phyloP scores from a whole-genome alignment of 2,329 filamentous ascomycete species.

The Stachybotrys chartarum region DNA sequence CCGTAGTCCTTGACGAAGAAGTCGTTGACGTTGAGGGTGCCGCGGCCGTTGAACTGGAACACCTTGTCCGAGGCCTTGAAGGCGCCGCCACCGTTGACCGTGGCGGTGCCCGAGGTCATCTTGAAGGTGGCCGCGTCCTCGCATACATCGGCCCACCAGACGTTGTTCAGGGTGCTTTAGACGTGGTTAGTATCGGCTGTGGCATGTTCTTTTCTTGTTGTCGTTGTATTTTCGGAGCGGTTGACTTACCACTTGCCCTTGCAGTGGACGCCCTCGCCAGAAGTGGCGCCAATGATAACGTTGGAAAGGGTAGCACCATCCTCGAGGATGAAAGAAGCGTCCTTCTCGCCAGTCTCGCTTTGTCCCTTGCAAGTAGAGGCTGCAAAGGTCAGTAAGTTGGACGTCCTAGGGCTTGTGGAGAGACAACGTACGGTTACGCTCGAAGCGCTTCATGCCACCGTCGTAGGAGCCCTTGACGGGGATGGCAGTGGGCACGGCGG shows the following conservation, averaged over 20 bases:
- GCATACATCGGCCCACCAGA: slow-evolving; percentile 1
- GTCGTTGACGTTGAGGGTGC: slow-evolving; percentile 2
- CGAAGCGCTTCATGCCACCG: slow-evolving; percentile 1
- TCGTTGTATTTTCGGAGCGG: neutral
- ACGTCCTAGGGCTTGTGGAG: no score
- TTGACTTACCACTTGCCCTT: neutral
- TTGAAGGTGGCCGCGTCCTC: slow-evolving; percentile 2
- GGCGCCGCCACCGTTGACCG: slow-evolving; percentile 1
- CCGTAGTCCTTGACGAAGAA: slow-evolving; percentile 25
- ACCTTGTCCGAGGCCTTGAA: slow-evolving; percentile 2
- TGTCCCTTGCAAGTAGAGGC: slow-evolving; percentile 1
- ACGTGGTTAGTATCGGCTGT: neutral
- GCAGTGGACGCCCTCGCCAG: slow-evolving; percentile 1
- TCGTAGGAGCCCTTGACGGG: slow-evolving; percentile 2
- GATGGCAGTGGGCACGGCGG: neutral
- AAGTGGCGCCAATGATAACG: slow-evolving; percentile 1
- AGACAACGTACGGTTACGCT: neutral
- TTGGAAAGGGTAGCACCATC: slow-evolving; percentile 1
- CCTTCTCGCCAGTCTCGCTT: slow-evolving; percentile 1
- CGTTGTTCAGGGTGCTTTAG: slow-evolving; percentile 1
- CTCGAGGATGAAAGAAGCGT: slow-evolving; percentile 1
- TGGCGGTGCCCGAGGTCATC: neutral
- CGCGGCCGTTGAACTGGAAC: slow-evolving; percentile 1
- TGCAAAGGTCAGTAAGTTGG: neutral
- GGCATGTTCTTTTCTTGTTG: no score